Evolutionary conservation across 345 rosid genomes (phyloP).

Genomic region (Zanthoxylum bungeanum): DNA sequence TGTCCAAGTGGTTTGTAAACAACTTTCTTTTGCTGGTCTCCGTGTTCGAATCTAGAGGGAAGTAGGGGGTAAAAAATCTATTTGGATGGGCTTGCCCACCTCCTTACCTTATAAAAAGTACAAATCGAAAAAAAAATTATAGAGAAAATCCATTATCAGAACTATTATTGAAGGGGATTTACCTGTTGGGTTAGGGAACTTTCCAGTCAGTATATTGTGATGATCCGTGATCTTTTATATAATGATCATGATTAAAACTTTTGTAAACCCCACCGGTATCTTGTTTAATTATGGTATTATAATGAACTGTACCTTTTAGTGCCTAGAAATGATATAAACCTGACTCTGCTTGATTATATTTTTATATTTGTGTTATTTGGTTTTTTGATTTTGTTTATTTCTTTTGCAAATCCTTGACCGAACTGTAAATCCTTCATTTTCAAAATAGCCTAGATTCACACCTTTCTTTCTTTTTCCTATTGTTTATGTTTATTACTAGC

Average conservation of each 20-base stretch:
- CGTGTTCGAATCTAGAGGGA: too few relatives aligned
- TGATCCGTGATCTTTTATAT: neutral
- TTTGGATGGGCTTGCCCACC: too few relatives aligned
- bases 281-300: neutral
- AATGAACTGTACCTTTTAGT: neutral
- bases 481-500: neutral
- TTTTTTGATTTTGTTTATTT: neutral
- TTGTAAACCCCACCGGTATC: neutral
- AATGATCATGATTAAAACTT: neutral
- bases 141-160: neutral
- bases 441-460: neutral
- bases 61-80: too few relatives aligned
- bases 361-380: neutral
- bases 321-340: neutral
- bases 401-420: neutral
- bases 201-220: neutral
- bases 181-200: neutral
- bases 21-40: too few relatives aligned
- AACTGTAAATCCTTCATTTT: neutral
- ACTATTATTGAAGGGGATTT: neutral
- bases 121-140: too few relatives aligned
- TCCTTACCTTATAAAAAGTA: too few relatives aligned
- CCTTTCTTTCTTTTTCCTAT: neutral
- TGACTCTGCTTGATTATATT: neutral
- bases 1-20: too few relatives aligned